Conservation (phyloP, 176 grass and related monocot species). For the Musa schizocarpa region DNA sequence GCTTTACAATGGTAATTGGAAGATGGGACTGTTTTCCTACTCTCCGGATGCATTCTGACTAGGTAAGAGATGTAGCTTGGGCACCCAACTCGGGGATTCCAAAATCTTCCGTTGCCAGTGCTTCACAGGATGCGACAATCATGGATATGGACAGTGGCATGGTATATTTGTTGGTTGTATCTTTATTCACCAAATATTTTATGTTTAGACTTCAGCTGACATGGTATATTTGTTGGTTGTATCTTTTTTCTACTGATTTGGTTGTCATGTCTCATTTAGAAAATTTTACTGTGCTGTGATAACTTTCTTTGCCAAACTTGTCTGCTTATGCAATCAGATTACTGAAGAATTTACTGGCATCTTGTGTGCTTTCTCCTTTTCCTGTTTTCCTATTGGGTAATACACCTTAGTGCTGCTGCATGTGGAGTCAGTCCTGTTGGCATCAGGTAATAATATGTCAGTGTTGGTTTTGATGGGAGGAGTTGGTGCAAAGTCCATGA, state of each 20-base stretch:
- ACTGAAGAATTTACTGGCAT: background rate
- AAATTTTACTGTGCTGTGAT: background rate
- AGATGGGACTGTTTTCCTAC: constrained; percentile 3
- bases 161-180: too few relatives aligned
- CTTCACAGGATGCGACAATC: background rate
- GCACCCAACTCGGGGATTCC: background rate
- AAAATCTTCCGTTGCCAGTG: background rate
- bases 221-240: too few relatives aligned
- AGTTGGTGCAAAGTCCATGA: background rate
- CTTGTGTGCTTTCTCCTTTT: background rate
- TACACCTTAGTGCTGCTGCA: background rate
- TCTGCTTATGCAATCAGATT: background rate
- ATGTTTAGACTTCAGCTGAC: too few relatives aligned
- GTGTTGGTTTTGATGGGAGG: background rate
- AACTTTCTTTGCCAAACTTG: background rate
- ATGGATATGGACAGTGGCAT: constrained; percentile 5
- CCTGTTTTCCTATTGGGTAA: background rate
- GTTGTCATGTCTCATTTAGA: too few relatives aligned
- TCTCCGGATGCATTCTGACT: background rate
- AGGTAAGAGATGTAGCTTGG: background rate
- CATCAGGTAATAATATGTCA: background rate
- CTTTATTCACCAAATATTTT: too few relatives aligned
- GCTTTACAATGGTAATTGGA: background rate
- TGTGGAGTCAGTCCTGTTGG: background rate
- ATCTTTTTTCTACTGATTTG: too few relatives aligned